These are phyloP conservation scores for Hyphochytrium catenoides DNA, from an alignment of 352 stramenopile species.

Conservation along the genomic window DNA sequence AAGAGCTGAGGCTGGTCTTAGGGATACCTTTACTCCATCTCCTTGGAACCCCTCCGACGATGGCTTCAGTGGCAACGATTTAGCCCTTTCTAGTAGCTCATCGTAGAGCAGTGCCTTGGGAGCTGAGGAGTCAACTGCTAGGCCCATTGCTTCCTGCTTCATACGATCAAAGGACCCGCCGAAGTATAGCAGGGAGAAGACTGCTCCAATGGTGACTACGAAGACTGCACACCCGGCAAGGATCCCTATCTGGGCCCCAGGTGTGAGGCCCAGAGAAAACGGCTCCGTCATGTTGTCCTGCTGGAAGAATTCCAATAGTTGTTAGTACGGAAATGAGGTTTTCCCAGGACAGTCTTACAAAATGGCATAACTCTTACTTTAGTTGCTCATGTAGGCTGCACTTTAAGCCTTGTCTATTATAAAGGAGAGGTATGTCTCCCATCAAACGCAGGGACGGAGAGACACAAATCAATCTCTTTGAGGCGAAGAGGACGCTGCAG, in stretches of 20 bases:
- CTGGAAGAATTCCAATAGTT: too few species aligned
- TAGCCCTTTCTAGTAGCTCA: conserved; percentile 31
- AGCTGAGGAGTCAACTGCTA: conserved; percentile 7
- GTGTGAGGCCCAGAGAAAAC: background rate
- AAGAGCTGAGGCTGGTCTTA: conserved; percentile 3
- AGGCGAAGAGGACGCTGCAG: too few species aligned
- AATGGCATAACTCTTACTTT: too few species aligned
- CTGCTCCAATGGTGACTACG: conserved; percentile 37
- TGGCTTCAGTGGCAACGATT: conserved; percentile 15
- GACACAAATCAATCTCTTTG: too few species aligned
- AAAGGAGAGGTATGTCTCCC: too few species aligned
- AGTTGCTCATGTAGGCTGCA: too few species aligned
- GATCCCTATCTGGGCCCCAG: conserved; percentile 25
- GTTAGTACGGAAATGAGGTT: too few species aligned
- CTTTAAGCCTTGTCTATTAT: too few species aligned
- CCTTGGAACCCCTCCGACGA: conserved; percentile 17
- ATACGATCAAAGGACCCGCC: conserved; percentile 69
- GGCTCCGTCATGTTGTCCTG: background rate
- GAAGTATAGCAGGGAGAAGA: conserved; percentile 50
- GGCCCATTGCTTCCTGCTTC: conserved; percentile 32
- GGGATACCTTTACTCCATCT: conserved; percentile 19
- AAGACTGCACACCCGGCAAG: conserved; percentile 53
- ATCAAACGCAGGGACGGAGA: too few species aligned
- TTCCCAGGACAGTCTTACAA: too few species aligned
- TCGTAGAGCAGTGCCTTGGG: conserved; percentile 65